Evolutionary conservation across 78 protist genomes (phyloP).

Genomic region (Carpediemonas membranifera): DNA sequence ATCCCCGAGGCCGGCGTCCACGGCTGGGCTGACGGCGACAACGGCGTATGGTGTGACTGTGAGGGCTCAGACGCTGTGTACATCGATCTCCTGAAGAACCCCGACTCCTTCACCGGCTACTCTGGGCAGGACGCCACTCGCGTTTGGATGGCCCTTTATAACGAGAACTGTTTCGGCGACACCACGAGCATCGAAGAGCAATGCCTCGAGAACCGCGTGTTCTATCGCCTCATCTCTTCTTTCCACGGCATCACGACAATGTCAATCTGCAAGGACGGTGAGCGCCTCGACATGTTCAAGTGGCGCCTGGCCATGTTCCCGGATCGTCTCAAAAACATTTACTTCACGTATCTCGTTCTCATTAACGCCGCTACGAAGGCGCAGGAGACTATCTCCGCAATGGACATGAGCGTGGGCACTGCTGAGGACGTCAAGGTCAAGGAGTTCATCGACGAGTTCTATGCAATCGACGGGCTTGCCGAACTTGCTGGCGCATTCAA

Average conservation of each 20-base stretch:
- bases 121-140: not conserved
- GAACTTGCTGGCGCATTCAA: too few relatives aligned
- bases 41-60: not conserved
- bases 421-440: too few relatives aligned
- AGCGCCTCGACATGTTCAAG: not conserved
- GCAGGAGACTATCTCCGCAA: too few relatives aligned
- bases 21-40: not conserved
- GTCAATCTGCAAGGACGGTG: not conserved
- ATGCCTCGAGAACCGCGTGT: not conserved
- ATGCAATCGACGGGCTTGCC: too few relatives aligned
- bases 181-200: too few relatives aligned
- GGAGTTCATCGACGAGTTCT: not conserved
- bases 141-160: not conserved
- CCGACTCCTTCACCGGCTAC: not conserved
- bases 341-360: slow-evolving; percentile 5
- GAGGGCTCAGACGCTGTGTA: not conserved
- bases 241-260: not conserved
- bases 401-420: too few relatives aligned
- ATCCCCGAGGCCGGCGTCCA: not conserved
- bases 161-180: not conserved
- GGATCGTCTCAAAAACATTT: not conserved
- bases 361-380: too few relatives aligned
- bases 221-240: not conserved
- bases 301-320: not conserved
- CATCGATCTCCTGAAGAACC: not conserved